Evolutionary conservation across 352 stramenopile species (phyloP), one percentile per base, ranked within the genome.

Genomic region (Albugo candida): DNA sequence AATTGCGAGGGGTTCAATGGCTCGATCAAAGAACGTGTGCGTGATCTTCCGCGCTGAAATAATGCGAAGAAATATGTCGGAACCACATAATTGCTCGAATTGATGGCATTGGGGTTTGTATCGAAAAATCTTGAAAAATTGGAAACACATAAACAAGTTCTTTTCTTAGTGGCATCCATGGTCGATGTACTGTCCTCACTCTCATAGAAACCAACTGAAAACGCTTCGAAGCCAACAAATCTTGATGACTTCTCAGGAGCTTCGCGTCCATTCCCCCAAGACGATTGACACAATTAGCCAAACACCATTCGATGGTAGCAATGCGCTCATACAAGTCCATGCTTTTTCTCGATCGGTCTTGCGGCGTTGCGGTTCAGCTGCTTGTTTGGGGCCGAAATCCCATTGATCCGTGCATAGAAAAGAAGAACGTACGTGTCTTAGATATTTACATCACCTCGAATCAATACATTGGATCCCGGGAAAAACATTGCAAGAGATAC

Each of bases 401-500:
- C 98, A 74, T 99, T 98, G 51, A 93, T 76, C 64, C 8, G 89
- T 45, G 94, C 98, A 69, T 96, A 98, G 55, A 99, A 99, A 58
- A 95, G 81, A 43, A 97, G 81, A 34, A 92, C 94, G 31, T 89
- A 67, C 58, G 97, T 95, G 58, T 86, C 88, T 61, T 97, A 98
- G 64, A 99, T 98, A 65, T 99, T 95, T 34, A 97, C 51, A 67
- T 97, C 94, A 10, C 95, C 95, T 3, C 80, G 69, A 62, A 98
- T 97, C 43, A 81, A 97, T 18, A 55, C 78, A 37, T 91, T 78
- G 50, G 78, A 96, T 21, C 95, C 94, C 13, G 95, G 98, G 75
- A 99, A 96, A 64, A 99, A 99, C 63, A 97, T 95, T 34, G 92
- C 92, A 2, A 99, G 68, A 5, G 94, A 93, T 41, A 99, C 94